Evolutionary conservation across 1,139 yeast species (phyloP).

Genomic region (Yamadazyma kanchanaburiensis): DNA sequence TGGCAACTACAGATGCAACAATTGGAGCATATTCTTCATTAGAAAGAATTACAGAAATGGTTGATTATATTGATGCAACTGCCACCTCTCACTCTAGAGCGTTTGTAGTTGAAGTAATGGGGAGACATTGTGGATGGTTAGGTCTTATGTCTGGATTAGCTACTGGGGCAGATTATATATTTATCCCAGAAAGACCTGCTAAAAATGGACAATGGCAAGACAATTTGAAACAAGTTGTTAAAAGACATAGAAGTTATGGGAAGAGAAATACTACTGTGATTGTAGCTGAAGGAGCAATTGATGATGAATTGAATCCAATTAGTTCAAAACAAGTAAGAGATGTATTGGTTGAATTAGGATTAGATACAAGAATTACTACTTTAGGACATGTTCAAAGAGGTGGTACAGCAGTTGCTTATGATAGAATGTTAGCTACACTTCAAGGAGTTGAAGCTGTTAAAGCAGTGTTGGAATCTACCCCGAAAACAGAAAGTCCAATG

Average conservation of each 20-base stretch:
- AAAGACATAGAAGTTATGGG: conserved; percentile 65
- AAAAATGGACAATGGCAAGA: conserved; percentile 59
- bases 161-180: conserved; percentile 76
- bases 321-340: conserved; percentile 64
- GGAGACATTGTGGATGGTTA: conserved; percentile 87
- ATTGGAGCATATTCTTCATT: conserved; percentile 79
- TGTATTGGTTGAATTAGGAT: conserved; percentile 65
- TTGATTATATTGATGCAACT: conserved; percentile 81
- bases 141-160: conserved; percentile 82
- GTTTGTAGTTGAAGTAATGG: conserved; percentile 86
- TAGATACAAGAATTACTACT: conserved; percentile 76
- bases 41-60: conserved; percentile 73
- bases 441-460: conserved; percentile 85
- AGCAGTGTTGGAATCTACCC: conserved; percentile 68
- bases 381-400: conserved; percentile 87
- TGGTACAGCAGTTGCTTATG: conserved; percentile 81
- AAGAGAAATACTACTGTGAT: conserved; percentile 77
- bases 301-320: conserved; percentile 61
- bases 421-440: conserved; percentile 68
- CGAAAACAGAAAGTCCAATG: conserved; percentile 72
- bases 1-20: conserved; percentile 80
- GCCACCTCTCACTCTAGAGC: conserved; percentile 84
- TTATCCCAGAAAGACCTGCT: conserved; percentile 78
- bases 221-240: conserved; percentile 62
- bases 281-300: conserved; percentile 83